These are phyloP conservation scores for Boletus austroedulis DNA, from an alignment of 1,284 basidiomycete species.

Conservation along the genomic window DNA sequence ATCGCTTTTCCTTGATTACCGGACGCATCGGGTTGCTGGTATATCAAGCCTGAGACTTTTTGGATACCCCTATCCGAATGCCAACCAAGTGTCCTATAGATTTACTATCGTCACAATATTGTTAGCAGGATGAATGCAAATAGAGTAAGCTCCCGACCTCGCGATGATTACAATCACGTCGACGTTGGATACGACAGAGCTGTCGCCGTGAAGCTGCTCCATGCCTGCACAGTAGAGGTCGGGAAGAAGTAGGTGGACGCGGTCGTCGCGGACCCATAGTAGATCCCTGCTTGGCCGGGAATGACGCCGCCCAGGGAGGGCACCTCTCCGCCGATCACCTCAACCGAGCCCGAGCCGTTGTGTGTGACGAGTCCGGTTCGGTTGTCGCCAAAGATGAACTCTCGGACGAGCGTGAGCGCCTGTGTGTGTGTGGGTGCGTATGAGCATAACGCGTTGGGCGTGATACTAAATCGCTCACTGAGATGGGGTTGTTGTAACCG, in stretches of 20 bases:
- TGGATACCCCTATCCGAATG: no score
- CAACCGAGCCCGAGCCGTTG: constrained; percentile 17
- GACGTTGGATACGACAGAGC: neutral
- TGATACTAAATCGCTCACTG: constrained; percentile 40
- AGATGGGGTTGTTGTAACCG: constrained; percentile 46
- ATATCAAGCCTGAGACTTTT: no score
- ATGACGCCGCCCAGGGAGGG: constrained; percentile 45
- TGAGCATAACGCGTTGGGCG: neutral
- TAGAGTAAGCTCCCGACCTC: no score
- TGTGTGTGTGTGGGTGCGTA: no score
- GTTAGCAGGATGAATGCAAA: no score
- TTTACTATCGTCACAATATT: no score
- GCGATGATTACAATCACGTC: no score
- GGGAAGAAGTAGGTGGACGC: constrained; percentile 53
- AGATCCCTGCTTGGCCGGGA: constrained; percentile 52
- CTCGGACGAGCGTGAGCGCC: constrained; percentile 55
- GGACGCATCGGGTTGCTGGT: no score
- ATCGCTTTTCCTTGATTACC: no score
- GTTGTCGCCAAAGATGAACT: constrained; percentile 59
- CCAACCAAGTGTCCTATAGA: no score
- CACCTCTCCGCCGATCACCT: constrained; percentile 57
- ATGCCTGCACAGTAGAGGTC: constrained; percentile 52
- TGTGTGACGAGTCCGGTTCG: constrained; percentile 47
- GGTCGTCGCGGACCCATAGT: constrained; percentile 48
- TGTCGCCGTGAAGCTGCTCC: constrained; percentile 45